Evolutionary conservation across 441 rosid genomes (phyloP), one percentile per base, ranked within the genome.

Genomic region (Populus trichocarpa): DNA sequence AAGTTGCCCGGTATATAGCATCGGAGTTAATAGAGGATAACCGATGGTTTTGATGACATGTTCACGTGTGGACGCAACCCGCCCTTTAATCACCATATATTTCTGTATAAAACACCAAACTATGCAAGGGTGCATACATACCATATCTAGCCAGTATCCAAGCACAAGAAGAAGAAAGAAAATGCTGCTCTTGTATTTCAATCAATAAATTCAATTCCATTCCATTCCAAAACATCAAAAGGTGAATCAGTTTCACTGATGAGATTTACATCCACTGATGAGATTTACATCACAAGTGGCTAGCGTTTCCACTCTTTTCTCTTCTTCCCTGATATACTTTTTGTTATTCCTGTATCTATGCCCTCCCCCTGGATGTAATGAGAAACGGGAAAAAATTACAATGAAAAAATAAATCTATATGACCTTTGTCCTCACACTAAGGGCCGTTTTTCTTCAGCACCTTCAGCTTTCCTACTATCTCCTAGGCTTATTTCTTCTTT

Each of bases 401-500:
- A 2, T 28, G 25, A 72, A 74, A 28, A 61, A 26, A 30, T 30
- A 30, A 30, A 30, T 30, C 64, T 20, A 2, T 6, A 69, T 59
- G 40, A 36, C 33, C 9, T 28, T 26, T n/a, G 28, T 38, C 73
- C 66, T 85, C 76, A 89, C 26, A 90, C 93, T 6, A 90, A 81
- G 40, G 92, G 84, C 68, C 81, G 79, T 71, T 67, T 85, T 86
- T 90, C 97, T 83, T 86, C 94, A 46, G 69, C 87, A 59, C 76
- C 84, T 72, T 79, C 83, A 6, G 22, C 76, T 69, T 59, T 70
- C 13, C 26, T 26, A 28, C 33, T 64, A 36, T 79, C 83, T 7
- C 53, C 72, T 8, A 30, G 65, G 13, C 67, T 72, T 66, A 63
- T 76, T 32, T 77, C 79, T 78, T 88, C 84, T 40, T 75, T 63